A percentile compares a stretch with the other conserved stretches of the same genome.
These are phyloP conservation scores for Rhynchospora tenuis DNA, from an alignment of 176 grass and related monocot genomes.

Conservation along the genomic window DNA sequence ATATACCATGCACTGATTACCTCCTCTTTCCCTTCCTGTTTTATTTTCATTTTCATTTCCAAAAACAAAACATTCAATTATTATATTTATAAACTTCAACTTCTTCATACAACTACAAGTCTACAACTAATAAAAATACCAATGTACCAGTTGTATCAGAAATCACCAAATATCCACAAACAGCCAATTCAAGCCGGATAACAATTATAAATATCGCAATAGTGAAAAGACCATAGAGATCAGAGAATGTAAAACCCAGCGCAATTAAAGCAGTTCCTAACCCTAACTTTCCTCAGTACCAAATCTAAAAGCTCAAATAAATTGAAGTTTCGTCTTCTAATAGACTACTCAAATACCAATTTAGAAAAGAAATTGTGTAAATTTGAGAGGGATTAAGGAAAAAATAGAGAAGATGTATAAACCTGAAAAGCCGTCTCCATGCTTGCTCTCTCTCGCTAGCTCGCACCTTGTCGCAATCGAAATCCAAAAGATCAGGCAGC, in stretches of 20 bases:
- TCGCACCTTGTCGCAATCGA: neutral
- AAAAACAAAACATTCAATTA: neutral
- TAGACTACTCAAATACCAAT: neutral
- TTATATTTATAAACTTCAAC: neutral
- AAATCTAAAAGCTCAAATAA: neutral
- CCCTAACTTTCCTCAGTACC: neutral
- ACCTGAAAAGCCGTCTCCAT: constrained; percentile 19
- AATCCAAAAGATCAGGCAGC: neutral
- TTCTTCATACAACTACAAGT: neutral
- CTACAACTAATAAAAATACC: neutral
- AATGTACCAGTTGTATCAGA: neutral
- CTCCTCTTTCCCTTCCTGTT: constrained; percentile 86
- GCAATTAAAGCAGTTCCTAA: neutral
- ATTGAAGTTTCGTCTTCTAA: neutral
- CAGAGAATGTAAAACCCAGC: neutral
- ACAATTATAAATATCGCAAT: neutral
- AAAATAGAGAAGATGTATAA: neutral
- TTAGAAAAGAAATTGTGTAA: neutral
- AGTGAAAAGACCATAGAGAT: neutral
- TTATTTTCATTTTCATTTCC: neutral
- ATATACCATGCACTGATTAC: constrained; percentile 90
- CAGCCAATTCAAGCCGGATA: neutral
- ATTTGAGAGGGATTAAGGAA: neutral
- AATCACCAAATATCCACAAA: neutral
- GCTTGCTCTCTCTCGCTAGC: neutral